Base-by-base conservation (phyloP, 768 basidiomycete genomes). In the Russula vinacea region DNA sequence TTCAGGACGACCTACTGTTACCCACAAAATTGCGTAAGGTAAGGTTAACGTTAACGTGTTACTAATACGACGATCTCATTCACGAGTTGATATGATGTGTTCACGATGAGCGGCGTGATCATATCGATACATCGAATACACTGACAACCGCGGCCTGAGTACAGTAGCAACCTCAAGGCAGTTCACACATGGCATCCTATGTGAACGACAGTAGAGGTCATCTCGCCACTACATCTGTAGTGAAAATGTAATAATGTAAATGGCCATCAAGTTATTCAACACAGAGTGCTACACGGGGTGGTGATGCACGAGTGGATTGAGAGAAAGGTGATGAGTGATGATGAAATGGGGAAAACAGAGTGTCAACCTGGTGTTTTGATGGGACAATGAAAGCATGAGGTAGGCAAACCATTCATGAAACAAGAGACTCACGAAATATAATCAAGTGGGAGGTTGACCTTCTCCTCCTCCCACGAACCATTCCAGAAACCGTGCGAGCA, bases 401-500 rank as follows among this genome's bases (percentile, higher is more conserved):
- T 65, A 65, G 32, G 33, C 29, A 51, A 56, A 59, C 33, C 35
- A 29, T 29, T 29, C 50, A 45, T 50, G 55, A 61, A 60, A 56
- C 58, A 56, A 65, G 47, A 55, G 51, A 45, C 56, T 52, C 55
- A 52, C 45, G 64, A 51, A 65, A 51, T 54, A 49, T 67, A 56
- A 69, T 68, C 62, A 58, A 61, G 64, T 52, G 60, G 53, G 53
- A 33, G 61, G 60, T 64, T 61, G 67, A 42, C 42, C 35, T 32
- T 71, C 53, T 84, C 84, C 32, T 84, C 81, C 63, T 87, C 87
- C 81, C 83, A 87, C 54, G 86, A 83, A 24, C 87, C 85, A 86
- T 71, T 84, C 87, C 77, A 94, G 77, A 75, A 95, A 94, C 54
- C 89, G 80, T 11, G 89, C 84, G 32, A 95, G 78, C 29, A 94